These are phyloP conservation scores for Aspergillus texensis DNA, from an alignment of 2,329 filamentous ascomycete species.

Conservation along the genomic window DNA sequence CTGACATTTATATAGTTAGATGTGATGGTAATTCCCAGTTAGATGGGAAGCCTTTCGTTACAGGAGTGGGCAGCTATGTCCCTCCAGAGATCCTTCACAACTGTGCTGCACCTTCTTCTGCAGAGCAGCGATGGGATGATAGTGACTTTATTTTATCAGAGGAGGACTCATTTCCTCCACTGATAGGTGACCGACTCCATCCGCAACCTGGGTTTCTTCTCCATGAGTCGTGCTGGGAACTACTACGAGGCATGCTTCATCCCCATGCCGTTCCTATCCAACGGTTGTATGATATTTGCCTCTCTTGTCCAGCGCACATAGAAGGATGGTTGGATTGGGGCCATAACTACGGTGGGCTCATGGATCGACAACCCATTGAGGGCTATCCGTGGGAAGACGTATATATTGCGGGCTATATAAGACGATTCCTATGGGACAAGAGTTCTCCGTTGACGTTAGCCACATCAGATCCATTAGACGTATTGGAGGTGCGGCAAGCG, in stretches of 20 bases:
- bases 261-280: constrained; percentile 19
- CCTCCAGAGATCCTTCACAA: constrained; percentile 4
- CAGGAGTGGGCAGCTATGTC: constrained; percentile 16
- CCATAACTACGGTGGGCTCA: constrained; percentile 21
- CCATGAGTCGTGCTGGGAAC: constrained; percentile 25
- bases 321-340: constrained; percentile 20
- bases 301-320: constrained; percentile 17
- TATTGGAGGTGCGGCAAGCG: neutral
- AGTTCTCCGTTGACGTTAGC: constrained; percentile 8
- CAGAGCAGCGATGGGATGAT: constrained; percentile 1
- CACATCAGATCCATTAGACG: neutral
- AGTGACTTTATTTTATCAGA: neutral
- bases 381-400: constrained; percentile 19
- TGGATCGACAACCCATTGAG: constrained; percentile 9
- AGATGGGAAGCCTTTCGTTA: constrained; percentile 21
- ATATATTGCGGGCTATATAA: constrained; percentile 10
- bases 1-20: constrained; percentile 17
- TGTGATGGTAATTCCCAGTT: constrained; percentile 12
- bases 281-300: constrained; percentile 24
- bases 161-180: constrained; percentile 16
- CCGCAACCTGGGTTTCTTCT: constrained; percentile 21
- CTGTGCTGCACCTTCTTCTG: neutral
- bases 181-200: constrained; percentile 7
- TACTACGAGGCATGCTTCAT: constrained; percentile 16
- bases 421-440: constrained; percentile 6